Evolutionary conservation across 352 stramenopile species (phyloP).

Genomic region (Phytophthora fragariaefolia): DNA sequence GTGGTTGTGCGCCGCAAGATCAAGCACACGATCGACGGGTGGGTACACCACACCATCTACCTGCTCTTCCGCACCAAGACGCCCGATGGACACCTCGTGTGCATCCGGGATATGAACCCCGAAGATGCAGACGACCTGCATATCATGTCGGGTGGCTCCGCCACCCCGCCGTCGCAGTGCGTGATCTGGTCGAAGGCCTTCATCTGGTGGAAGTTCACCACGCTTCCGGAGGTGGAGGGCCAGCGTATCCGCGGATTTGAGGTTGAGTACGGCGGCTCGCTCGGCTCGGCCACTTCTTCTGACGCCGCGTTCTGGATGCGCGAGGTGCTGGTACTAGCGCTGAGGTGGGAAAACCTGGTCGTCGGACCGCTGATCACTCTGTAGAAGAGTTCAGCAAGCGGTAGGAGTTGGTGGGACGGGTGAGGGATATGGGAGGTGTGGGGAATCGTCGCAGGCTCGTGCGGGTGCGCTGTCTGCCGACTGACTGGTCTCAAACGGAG

Average conservation of each 20-base stretch:
- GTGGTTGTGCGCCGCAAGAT: constrained; percentile 65
- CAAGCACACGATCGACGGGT: constrained; percentile 58
- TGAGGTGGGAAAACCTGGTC: constrained; percentile 64
- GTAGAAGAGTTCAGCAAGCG: constrained; percentile 30
- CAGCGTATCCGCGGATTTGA: constrained; percentile 48
- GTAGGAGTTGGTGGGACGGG: constrained; percentile 22
- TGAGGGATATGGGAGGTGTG: constrained; percentile 8
- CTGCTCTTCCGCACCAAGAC: constrained; percentile 76
- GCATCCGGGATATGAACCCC: constrained; percentile 68
- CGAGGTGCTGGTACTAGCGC: constrained; percentile 56
- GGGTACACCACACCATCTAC: constrained; percentile 77
- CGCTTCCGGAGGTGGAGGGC: constrained; percentile 40
- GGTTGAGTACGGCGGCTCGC: constrained; percentile 61
- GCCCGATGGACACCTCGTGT: constrained; percentile 67
- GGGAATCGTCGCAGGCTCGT: constrained; percentile 9
- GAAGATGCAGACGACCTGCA: constrained; percentile 47
- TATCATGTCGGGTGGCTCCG: constrained; percentile 22
- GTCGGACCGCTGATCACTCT: constrained; percentile 58
- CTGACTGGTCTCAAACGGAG: constrained; percentile 21
- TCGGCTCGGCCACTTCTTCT: constrained; percentile 44
- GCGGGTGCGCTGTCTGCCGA: neutral
- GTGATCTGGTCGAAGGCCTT: constrained; percentile 75
- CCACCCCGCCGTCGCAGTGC: constrained; percentile 29
- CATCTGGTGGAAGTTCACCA: constrained; percentile 72
- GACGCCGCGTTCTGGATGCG: constrained; percentile 69